Conservation (phyloP, 768 basidiomycete species). For the Russula brevipes region DNA sequence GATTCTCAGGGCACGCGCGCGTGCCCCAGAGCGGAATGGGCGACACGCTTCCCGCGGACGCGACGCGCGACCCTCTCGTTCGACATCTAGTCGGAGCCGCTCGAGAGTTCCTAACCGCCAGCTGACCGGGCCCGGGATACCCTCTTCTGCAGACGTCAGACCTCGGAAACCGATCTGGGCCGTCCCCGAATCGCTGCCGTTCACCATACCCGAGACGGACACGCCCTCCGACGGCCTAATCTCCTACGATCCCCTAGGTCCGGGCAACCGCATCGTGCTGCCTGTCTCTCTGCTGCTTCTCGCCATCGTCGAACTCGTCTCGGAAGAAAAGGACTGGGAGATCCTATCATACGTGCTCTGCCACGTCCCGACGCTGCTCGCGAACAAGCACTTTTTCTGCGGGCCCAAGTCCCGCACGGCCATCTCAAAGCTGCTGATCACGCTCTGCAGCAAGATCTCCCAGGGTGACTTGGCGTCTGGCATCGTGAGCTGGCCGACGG, state of each 20-base stretch:
- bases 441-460: conserved; percentile 62
- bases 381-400: conserved; percentile 96
- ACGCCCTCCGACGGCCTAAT: conserved; percentile 62
- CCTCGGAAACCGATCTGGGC: conserved; percentile 55
- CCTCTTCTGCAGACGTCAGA: conserved; percentile 30
- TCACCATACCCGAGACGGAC: conserved; percentile 49
- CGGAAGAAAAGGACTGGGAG: conserved; percentile 84
- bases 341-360: conserved; percentile 87
- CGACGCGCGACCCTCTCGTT: conserved; percentile 22
- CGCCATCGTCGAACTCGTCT: conserved; percentile 58
- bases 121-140: conserved; percentile 26
- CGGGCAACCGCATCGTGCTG: conserved; percentile 46
- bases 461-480: conserved; percentile 51
- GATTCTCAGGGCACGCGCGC: conserved; percentile 20
- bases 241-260: conserved; percentile 54
- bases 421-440: conserved; percentile 56
- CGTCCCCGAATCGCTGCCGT: conserved; percentile 60
- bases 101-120: conserved; percentile 46
- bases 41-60: conserved; percentile 25
- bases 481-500: conserved; percentile 54
- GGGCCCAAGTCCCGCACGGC: conserved; percentile 71
- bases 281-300: conserved; percentile 71
- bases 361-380: conserved; percentile 83
- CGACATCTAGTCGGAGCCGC: conserved; percentile 25
- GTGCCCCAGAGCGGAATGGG: conserved; percentile 24